These are phyloP conservation scores for Trametes coccinea DNA, from an alignment of 768 basidiomycete species.

Conservation along the genomic window DNA sequence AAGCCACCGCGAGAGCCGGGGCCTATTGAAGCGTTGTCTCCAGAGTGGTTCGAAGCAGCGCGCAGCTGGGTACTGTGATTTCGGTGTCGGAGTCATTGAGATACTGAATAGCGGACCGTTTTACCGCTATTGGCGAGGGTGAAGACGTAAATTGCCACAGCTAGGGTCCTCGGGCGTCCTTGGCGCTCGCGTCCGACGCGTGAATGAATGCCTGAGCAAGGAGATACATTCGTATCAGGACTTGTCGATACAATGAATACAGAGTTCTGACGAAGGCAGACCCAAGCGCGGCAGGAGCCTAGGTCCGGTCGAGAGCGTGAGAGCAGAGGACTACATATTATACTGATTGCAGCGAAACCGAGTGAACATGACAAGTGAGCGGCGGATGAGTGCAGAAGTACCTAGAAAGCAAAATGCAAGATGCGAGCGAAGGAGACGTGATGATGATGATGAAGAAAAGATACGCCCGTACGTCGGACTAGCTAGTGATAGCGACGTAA, in stretches of 20 bases:
- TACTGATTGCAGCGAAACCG: slow-evolving; percentile 6
- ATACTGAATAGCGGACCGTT: slow-evolving; percentile 44
- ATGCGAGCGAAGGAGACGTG: slow-evolving; percentile 14
- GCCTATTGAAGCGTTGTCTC: not conserved
- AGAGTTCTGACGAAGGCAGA: slow-evolving; percentile 33
- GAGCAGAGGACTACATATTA: slow-evolving; percentile 7
- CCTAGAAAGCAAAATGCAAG: slow-evolving; percentile 16
- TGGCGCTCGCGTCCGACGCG: not conserved
- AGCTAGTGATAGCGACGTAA: not conserved
- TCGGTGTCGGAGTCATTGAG: no score
- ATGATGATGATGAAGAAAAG: not conserved
- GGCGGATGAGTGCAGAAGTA: slow-evolving; percentile 12
- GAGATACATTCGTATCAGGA: slow-evolving; percentile 61
- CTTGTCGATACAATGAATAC: slow-evolving; percentile 44
- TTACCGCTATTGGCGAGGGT: slow-evolving; percentile 66
- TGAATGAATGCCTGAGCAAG: slow-evolving; percentile 46
- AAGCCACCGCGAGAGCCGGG: not conserved
- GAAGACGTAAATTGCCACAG: slow-evolving; percentile 55
- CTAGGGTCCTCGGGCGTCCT: slow-evolving; percentile 2
- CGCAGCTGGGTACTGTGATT: no score
- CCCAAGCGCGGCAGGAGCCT: not conserved
- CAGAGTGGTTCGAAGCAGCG: no score
- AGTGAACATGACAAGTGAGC: slow-evolving; percentile 3
- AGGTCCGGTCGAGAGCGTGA: not conserved
- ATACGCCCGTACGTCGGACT: slow-evolving; percentile 2